Conservation (phyloP, 768 basidiomycete genomes). For the Kondoa subrosea region DNA sequence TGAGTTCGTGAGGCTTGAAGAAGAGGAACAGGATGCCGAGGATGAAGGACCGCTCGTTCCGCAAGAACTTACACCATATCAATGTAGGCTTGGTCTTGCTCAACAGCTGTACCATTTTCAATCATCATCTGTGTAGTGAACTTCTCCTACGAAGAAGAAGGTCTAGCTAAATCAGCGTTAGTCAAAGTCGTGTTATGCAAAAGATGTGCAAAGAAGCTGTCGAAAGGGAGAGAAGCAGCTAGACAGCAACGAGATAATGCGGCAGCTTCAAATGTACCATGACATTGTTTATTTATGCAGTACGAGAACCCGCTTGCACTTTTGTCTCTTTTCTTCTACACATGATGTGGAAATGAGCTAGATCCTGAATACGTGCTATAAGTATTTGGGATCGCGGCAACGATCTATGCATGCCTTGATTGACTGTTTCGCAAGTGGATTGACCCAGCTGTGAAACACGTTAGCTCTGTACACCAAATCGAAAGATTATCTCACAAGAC, state of each 20-base stretch:
- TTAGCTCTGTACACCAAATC: too few relatives aligned
- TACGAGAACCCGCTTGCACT: too few relatives aligned
- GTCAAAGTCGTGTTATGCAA: slow-evolving; percentile 34
- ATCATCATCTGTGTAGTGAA: slow-evolving; percentile 25
- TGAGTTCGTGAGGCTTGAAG: background rate
- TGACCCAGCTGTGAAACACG: too few relatives aligned
- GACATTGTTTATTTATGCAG: too few relatives aligned
- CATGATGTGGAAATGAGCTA: too few relatives aligned
- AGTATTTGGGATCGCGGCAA: too few relatives aligned
- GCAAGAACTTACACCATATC: slow-evolving; percentile 28
- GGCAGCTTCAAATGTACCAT: too few relatives aligned
- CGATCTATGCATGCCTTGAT: too few relatives aligned
- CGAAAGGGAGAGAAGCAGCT: slow-evolving; percentile 22
- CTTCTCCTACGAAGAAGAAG: slow-evolving; percentile 33
- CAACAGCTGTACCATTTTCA: background rate
- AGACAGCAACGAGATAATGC: background rate
- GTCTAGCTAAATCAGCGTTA: slow-evolving; percentile 30
- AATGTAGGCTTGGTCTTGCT: slow-evolving; percentile 18
- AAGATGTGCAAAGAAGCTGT: slow-evolving; percentile 31
- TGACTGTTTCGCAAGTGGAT: too few relatives aligned
- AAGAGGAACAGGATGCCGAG: slow-evolving; percentile 11
- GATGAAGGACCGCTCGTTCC: slow-evolving; percentile 23
- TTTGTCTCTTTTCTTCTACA: too few relatives aligned
- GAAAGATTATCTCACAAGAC: too few relatives aligned
- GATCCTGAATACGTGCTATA: too few relatives aligned